Percentiles rank a stretch among this genome's conserved stretches.
Conservation (phyloP, 768 basidiomycete genomes). For the Boletus coccyginus region DNA sequence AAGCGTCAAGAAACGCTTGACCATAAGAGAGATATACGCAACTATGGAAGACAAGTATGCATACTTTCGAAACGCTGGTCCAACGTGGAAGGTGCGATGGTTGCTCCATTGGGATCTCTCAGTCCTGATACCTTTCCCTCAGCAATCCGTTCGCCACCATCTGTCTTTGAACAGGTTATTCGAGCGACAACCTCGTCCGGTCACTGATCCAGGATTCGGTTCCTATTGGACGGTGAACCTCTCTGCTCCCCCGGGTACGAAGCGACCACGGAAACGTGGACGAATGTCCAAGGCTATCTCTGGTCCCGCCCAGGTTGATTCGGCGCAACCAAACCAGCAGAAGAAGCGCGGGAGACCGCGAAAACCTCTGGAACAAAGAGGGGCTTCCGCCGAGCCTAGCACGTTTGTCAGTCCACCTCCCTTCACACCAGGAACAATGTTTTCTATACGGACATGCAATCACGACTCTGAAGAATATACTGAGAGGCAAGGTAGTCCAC, state of each 20-base stretch:
- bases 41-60: constrained; percentile 85
- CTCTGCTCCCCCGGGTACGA: constrained; percentile 79
- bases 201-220: constrained; percentile 82
- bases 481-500: constrained; percentile 37
- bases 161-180: constrained; percentile 80
- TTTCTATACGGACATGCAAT: constrained; percentile 27
- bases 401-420: constrained; percentile 13
- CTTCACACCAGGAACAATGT: constrained; percentile 21
- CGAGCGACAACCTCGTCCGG: constrained; percentile 77
- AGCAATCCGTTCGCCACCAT: constrained; percentile 90
- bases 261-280: constrained; percentile 79
- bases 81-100: constrained; percentile 74
- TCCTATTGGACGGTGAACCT: constrained; percentile 92
- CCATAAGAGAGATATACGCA: constrained; percentile 82
- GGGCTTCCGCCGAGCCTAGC: constrained; percentile 15
- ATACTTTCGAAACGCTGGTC: constrained; percentile 76
- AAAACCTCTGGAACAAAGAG: constrained; percentile 24
- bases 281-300: constrained; percentile 49
- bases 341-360: constrained; percentile 44
- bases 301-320: constrained; percentile 12
- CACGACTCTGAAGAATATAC: constrained; percentile 40
- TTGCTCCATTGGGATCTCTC: not conserved
- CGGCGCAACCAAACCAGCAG: constrained; percentile 14
- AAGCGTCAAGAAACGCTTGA: constrained; percentile 69
- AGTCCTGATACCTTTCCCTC: constrained; percentile 10